Base-by-base conservation (phyloP, 148 eudicot genomes). In the Heliosperma pusillum region DNA sequence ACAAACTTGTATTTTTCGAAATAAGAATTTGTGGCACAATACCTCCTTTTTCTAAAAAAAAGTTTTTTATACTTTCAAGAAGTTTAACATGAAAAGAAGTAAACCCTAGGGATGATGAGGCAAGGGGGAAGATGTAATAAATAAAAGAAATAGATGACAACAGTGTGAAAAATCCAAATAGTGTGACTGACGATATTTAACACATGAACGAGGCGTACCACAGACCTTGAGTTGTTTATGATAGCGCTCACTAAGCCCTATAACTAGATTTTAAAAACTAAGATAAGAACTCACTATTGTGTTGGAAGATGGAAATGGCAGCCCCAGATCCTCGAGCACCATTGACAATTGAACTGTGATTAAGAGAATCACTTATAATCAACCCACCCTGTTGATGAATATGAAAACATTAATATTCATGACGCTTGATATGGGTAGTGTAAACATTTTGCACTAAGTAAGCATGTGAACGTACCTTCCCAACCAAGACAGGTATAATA, bases 291-390 rank as follows among this genome's bases (percentile, higher is more conserved):
- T 85, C 81, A 94, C 98, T 91, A 78, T 94, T 94, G 84, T 94
- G 97, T 72, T 91, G 98, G 79, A 95, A 95, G 70, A 95, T 96
- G 53, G 91, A 77, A 79, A 92, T 62, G 5, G 91, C 81, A 67
- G 99, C 93, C 82, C 99, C 99, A 36, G 97, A 92, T 77, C 99
- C 99, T 59, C 99, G 93, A 71, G 97, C 99, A 67, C 99, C 99
- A 59, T 95, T 95, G 13, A 95, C 90, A 59, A 95, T 90, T 55
- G 99, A 95, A 83, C 91, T 95, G 79, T 95, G 99, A 83, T 95
- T 95, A 80, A 95, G 62, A 79, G 99, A 95, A 85, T 95, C 99
- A 75, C 97, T 92, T 57, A 95, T 92, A 25, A 95, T 90, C 76
- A 95, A 81, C 78, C 97, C 90, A 83, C 97, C 99, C 99, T 95